Percentiles rank a stretch among this genome's conserved stretches.
Evolutionary conservation across 2,329 filamentous ascomycete species (phyloP).

Genomic region (Beauveria sp.): DNA sequence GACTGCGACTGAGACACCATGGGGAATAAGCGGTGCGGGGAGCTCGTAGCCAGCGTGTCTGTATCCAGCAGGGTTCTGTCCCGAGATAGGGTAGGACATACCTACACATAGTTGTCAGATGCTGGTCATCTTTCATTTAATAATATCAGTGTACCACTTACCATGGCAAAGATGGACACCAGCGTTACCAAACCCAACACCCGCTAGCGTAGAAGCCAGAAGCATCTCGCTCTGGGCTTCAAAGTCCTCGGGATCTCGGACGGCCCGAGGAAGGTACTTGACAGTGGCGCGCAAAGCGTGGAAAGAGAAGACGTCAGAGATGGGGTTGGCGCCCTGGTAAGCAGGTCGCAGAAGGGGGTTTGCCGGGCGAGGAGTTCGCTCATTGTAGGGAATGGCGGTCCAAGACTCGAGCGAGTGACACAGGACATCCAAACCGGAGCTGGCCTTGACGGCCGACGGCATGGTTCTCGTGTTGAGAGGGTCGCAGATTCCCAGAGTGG

Average conservation of each 20-base stretch:
- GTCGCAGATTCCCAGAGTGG: conserved; percentile 79
- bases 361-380: conserved; percentile 72
- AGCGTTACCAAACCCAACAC: conserved; percentile 94
- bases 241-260: conserved; percentile 78
- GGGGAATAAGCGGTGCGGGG: conserved; percentile 73
- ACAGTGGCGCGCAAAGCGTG: conserved; percentile 76
- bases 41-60: conserved; percentile 82
- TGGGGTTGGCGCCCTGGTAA: conserved; percentile 96
- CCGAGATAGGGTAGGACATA: conserved; percentile 97
- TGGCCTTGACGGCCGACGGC: conserved; percentile 87
- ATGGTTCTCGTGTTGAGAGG: conserved; percentile 91
- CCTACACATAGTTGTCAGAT: conserved; percentile 33
- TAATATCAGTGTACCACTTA: conserved; percentile 23
- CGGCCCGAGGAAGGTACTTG: conserved; percentile 84
- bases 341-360: conserved; percentile 90
- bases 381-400: conserved; percentile 92
- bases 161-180: conserved; percentile 75
- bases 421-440: conserved; percentile 86
- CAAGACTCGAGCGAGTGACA: conserved; percentile 94
- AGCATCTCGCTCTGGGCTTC: conserved; percentile 96
- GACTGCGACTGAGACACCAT: conserved; percentile 91
- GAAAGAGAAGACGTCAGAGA: conserved; percentile 93
- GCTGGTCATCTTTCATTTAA: neutral
- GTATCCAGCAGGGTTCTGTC: conserved; percentile 80
- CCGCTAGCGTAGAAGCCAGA: conserved; percentile 84